Evolutionary conservation across 1,284 basidiomycete genomes (phyloP).

Genomic region (Trichosporon asahii): DNA sequence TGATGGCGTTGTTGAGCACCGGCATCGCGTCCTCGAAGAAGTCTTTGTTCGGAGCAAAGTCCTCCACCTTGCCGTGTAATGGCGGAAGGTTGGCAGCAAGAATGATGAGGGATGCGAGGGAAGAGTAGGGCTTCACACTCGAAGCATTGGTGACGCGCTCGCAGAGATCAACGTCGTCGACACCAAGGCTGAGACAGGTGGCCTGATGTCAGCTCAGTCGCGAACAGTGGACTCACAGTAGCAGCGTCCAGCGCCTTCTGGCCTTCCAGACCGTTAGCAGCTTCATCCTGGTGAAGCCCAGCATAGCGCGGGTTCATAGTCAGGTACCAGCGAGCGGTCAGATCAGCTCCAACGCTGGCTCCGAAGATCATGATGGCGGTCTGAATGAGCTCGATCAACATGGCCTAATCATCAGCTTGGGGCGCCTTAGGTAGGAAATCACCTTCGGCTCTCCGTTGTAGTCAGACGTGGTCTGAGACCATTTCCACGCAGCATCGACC

Average conservation of each 20-base stretch:
- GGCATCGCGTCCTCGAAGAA: slow-evolving; percentile 35
- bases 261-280: slow-evolving; percentile 16
- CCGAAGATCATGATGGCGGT: slow-evolving; percentile 31
- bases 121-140: slow-evolving; percentile 26
- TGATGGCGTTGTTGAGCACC: slow-evolving; percentile 24
- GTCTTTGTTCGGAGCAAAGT: slow-evolving; percentile 10
- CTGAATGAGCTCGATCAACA: slow-evolving; percentile 34
- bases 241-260: slow-evolving; percentile 23
- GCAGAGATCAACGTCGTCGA: slow-evolving; percentile 25
- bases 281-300: slow-evolving; percentile 20
- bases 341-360: slow-evolving; percentile 25
- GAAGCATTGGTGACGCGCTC: slow-evolving; percentile 25
- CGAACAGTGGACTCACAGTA: slow-evolving; percentile 14
- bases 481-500: slow-evolving; percentile 29
- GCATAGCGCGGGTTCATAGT: slow-evolving; percentile 30
- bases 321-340: slow-evolving; percentile 37
- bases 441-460: slow-evolving; percentile 40
- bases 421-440: not conserved
- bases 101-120: slow-evolving; percentile 33
- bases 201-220: slow-evolving; percentile 6
- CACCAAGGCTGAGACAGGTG: slow-evolving; percentile 12
- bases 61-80: not conserved
- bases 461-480: slow-evolving; percentile 33
- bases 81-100: slow-evolving; percentile 26
- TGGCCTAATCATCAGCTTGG: slow-evolving; percentile 23